These are phyloP conservation scores for Suhomyces chickasaworum DNA, from an alignment of 1,139 yeast species.

Conservation along the genomic window DNA sequence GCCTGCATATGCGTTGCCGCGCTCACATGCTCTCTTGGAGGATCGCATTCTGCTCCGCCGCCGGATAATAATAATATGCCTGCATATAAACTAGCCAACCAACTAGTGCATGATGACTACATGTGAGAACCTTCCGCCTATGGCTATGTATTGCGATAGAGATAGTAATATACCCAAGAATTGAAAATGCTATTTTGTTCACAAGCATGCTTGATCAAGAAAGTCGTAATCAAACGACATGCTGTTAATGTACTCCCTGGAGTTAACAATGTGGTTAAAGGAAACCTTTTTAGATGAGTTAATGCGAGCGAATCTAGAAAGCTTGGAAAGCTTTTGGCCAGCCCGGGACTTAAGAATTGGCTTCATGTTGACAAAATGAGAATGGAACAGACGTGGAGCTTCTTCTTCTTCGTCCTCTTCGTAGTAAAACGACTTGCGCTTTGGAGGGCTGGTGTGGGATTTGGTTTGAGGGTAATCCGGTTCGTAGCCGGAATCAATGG, in stretches of 20 bases:
- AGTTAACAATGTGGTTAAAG: slow-evolving; percentile 44
- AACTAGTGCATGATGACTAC: neutral
- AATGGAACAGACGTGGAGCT: slow-evolving; percentile 3
- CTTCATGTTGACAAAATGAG: slow-evolving; percentile 14
- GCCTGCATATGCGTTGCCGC: neutral
- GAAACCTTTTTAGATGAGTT: slow-evolving; percentile 24
- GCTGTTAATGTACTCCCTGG: slow-evolving; percentile 48
- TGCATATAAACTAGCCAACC: neutral
- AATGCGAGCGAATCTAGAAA: neutral
- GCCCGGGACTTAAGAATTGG: slow-evolving; percentile 10
- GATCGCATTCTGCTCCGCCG: slow-evolving; percentile 1
- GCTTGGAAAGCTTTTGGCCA: neutral
- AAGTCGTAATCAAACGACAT: slow-evolving; percentile 46
- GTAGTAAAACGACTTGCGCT: slow-evolving; percentile 8
- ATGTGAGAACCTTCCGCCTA: neutral
- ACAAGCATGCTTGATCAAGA: slow-evolving; percentile 37
- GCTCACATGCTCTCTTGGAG: neutral
- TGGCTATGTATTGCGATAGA: slow-evolving; percentile 5
- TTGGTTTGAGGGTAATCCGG: slow-evolving; percentile 15
- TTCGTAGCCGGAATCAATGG: slow-evolving; percentile 20
- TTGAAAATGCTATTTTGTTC: slow-evolving; percentile 11
- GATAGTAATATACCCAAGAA: slow-evolving; percentile 11
- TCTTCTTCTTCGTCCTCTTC: slow-evolving; percentile 10
- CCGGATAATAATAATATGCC: neutral
- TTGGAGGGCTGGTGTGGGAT: slow-evolving; percentile 1